Evolutionary conservation across 345 rosid genomes (phyloP), one percentile per base, ranked within the genome.

Genomic region (Moricandia arvensis): DNA sequence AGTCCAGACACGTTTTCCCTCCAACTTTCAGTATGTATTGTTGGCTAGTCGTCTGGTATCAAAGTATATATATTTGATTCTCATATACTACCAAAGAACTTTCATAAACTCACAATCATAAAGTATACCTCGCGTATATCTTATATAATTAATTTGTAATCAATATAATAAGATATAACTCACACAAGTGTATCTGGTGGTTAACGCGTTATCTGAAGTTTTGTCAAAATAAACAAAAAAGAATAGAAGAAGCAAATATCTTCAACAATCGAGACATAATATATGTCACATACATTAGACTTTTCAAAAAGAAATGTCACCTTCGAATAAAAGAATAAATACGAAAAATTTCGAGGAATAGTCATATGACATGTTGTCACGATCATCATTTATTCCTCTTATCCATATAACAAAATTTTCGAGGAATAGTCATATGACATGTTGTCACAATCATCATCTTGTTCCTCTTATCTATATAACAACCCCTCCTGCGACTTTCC

Each of bases 381-480:
- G 80, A 71, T 77, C 71, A 63, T 26, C 49, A 57, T 70, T 27
- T 41, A 31, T 16, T 11, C 24, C 4, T 68, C 35, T 43, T 57
- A 33, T 76, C 66, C 64, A 71, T 77, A 77, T 15, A 77, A 7
- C 9, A 3, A 41, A 21, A 21, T 1, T 21, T 76, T 49, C 11
- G 17, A 75, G 30, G 65, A 69, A 54, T 8, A 4, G 11, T 37
- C 15, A 41, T 49, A 69, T 38, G 75, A 69, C 75, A 76, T 38
- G 24, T 34, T 63, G 12, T 8, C 80, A 77, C 59, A 75, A 70
- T 77, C 70, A 63, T 33, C 47, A 54, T 76, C 66, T 29, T 43
- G 24, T 16, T 11, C 26, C 4, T 68, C 37, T 45, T 58, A 33
- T 77, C 67, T 71, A 71, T 77, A 77, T 15, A 77, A 8, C 10